Evolutionary conservation across 225 moss, liverwort and hornwort genomes (phyloP).

Genomic region (Pseudisothecium myosuroides): DNA sequence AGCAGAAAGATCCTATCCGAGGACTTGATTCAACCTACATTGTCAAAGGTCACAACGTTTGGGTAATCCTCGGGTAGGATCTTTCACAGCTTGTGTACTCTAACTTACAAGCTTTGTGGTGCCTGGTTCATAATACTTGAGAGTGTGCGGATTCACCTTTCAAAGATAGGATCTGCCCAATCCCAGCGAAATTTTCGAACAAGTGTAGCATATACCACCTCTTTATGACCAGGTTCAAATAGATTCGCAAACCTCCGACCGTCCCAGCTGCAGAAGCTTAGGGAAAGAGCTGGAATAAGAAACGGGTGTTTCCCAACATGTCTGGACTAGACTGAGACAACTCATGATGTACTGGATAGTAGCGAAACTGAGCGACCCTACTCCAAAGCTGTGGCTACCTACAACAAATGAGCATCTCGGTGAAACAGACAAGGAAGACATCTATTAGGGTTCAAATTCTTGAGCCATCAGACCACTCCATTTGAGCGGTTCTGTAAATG

Average conservation of each 20-base stretch:
- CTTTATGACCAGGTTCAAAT: background rate
- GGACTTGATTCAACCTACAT: background rate
- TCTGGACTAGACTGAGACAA: background rate
- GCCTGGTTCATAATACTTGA: background rate
- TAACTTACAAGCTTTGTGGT: background rate
- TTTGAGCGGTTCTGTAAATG: background rate
- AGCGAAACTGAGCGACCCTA: background rate
- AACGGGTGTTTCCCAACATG: background rate
- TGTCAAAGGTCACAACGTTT: background rate
- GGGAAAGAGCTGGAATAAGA: constrained; percentile 42
- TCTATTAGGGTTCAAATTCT: background rate
- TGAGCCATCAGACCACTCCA: background rate
- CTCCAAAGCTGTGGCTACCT: background rate
- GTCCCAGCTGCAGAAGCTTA: constrained; percentile 19
- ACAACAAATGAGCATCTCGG: background rate
- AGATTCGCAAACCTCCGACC: constrained; percentile 16
- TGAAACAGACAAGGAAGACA: background rate
- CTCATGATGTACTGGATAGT: background rate
- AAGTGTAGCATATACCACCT: constrained; percentile 10
- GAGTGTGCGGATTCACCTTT: background rate
- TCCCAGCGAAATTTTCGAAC: background rate
- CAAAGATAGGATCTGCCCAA: background rate
- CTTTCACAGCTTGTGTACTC: constrained; percentile 10
- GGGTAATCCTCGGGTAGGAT: constrained; percentile 20
- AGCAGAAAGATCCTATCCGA: constrained; percentile 22